Evolutionary conservation across 371 early-diverging fungal species (phyloP).

Genomic region (Mucor irregularis): DNA sequence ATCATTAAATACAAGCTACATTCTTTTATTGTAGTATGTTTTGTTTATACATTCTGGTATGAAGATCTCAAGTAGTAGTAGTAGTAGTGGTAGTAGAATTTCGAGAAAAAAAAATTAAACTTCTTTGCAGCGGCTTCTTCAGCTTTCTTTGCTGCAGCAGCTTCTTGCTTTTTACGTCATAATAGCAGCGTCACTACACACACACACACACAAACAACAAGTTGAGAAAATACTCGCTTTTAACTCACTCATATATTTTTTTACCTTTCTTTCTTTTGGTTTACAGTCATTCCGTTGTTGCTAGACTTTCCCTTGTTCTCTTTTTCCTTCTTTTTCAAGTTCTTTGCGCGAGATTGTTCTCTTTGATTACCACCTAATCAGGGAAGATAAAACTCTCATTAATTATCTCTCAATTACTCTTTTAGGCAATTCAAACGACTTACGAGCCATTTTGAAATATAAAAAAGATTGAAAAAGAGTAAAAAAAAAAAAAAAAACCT

Average conservation of each 20-base stretch:
- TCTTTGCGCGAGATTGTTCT: constrained; percentile 59
- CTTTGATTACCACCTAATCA: constrained; percentile 58
- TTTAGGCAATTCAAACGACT: constrained; percentile 9
- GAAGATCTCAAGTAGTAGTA: no score
- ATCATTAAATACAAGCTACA: no score
- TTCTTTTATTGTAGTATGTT: no score
- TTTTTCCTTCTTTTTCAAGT: constrained; percentile 51
- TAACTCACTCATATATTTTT: neutral
- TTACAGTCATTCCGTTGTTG: constrained; percentile 40
- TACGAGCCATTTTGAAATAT: constrained; percentile 13
- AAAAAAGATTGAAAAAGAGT: neutral
- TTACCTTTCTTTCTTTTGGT: constrained; percentile 58
- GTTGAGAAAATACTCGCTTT: neutral
- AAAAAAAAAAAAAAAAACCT: constrained; percentile 3
- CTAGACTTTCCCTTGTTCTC: constrained; percentile 40
- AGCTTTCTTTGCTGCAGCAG: constrained; percentile 44
- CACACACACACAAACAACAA: neutral
- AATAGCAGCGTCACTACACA: constrained; percentile 57
- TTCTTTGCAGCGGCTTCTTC: constrained; percentile 16
- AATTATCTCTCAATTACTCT: constrained; percentile 1
- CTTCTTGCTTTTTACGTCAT: constrained; percentile 62
- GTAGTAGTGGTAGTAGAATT: no score
- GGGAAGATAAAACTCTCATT: neutral
- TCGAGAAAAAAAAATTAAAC: neutral
- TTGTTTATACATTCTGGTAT: no score